Base-by-base conservation (phyloP, 257 asterid genomes). In the Prunella vulgaris region DNA sequence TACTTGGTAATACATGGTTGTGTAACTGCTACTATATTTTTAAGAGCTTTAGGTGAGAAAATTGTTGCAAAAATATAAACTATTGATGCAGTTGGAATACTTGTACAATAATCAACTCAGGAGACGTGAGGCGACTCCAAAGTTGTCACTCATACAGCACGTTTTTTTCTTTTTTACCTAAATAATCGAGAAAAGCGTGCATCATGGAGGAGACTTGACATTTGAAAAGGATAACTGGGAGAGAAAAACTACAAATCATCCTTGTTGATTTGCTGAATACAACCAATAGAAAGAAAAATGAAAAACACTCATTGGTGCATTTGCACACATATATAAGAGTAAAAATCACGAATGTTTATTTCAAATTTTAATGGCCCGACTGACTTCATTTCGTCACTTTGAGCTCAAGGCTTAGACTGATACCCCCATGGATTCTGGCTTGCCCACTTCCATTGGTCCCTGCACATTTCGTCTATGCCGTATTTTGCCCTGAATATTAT, bases 401-500 rank as follows among this genome's bases (percentile, higher is more conserved):
- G 38, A 28, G 24, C 40, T 69, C 71, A 76, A 64, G 81, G 77
- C 69, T 80, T 73, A 71, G 76, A 67, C 25, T 64, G 67, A 33
- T 80, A 76, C 0, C 97, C 98, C 84, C 85, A 87, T 14, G 98
- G 98, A 74, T 92, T 90, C 87, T 80, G 81, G 79, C 96, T 85
- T 70, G 95, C 97, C 97, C 97, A 92, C 62, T 83, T 90, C 98
- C 98, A 92, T 69, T 92, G 98, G 68, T 92, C 96, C 81, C 93
- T 82, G 81, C 97, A 90, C 98, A 93, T 93, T 66, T 93, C 97
- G 60, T 84, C 87, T 46, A 93, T 77, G 37, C 84, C 85, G 21
- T 88, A 90, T 71, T 88, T 93, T n/a, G 99, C 99, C 92, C 97
- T 93, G 83, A 70, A 58, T n/a, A n/a, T n/a, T n/a, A n/a, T n/a